Evolutionary conservation across 441 rosid genomes (phyloP).

Genomic region (Pelargonium myrrhifolium): DNA sequence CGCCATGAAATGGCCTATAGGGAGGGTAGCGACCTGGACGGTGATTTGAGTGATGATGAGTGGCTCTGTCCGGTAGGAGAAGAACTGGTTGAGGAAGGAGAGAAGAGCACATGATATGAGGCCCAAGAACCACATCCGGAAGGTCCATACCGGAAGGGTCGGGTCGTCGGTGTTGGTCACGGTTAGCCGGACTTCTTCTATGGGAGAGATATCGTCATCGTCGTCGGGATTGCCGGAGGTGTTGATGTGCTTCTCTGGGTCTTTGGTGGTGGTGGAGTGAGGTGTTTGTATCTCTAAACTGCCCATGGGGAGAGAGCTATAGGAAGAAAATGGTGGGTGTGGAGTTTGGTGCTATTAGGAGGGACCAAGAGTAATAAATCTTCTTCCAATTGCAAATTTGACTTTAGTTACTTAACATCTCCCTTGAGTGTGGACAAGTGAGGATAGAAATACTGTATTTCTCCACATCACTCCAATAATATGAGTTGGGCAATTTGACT

Average conservation of each 20-base stretch:
- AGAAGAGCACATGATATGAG: slow-evolving; percentile 58
- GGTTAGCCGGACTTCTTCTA: slow-evolving; percentile 72
- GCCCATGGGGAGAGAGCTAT: neutral
- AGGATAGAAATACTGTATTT: no score
- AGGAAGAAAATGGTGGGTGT: neutral
- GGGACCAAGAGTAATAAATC: neutral
- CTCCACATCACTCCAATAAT: no score
- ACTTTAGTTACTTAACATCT: neutral
- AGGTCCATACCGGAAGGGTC: slow-evolving; percentile 77
- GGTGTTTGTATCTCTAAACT: neutral
- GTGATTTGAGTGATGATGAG: slow-evolving; percentile 75
- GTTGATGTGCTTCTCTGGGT: slow-evolving; percentile 27
- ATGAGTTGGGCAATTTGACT: no score
- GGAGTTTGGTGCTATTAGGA: neutral
- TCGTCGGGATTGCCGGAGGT: neutral
- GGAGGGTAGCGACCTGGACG: slow-evolving; percentile 69
- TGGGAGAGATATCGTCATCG: slow-evolving; percentile 51
- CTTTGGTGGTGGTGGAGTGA: neutral
- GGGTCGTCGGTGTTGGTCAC: slow-evolving; percentile 80
- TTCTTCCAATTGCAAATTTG: neutral
- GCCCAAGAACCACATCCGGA: slow-evolving; percentile 82
- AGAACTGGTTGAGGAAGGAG: slow-evolving; percentile 79
- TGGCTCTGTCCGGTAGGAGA: slow-evolving; percentile 78
- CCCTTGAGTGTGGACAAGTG: no score
- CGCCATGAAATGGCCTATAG: slow-evolving; percentile 71